A percentile compares a stretch with the other conserved stretches of the same genome.
Conservation (phyloP, 306 rosid genomes). For the Vigna unguiculata region DNA sequence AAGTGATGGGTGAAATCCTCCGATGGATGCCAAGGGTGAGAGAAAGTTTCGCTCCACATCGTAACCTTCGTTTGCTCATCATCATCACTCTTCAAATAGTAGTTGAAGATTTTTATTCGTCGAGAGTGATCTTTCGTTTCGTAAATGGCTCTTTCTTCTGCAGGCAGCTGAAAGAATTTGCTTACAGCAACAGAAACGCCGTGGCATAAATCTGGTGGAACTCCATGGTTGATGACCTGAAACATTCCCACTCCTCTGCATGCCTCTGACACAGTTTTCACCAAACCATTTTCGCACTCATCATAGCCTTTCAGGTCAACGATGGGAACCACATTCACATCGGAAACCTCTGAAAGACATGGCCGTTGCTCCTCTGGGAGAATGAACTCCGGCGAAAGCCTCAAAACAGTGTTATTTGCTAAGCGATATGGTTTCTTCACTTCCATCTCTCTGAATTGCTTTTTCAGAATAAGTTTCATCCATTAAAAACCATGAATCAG, state of each 20-base stretch:
- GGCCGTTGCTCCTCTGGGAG: slow-evolving; percentile 52
- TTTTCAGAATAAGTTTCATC: not conserved
- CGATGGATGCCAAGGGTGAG: slow-evolving; percentile 50
- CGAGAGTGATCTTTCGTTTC: slow-evolving; percentile 41
- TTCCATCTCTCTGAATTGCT: not conserved
- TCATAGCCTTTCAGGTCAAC: slow-evolving; percentile 44
- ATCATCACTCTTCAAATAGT: slow-evolving; percentile 37
- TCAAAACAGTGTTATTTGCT: slow-evolving; percentile 40
- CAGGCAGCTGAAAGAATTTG: no score
- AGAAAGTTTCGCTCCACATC: slow-evolving; percentile 59
- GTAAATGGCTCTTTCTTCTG: no score
- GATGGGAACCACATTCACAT: slow-evolving; percentile 44
- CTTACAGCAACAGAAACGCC: no score
- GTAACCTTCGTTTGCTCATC: slow-evolving; percentile 34
- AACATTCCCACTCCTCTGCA: slow-evolving; percentile 50
- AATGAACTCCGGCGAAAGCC: slow-evolving; percentile 46
- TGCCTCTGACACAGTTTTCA: slow-evolving; percentile 46
- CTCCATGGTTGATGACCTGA: slow-evolving; percentile 55
- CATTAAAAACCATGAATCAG: no score
- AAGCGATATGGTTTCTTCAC: slow-evolving; percentile 41
- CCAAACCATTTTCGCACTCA: not conserved
- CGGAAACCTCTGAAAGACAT: slow-evolving; percentile 44
- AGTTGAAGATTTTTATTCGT: slow-evolving; percentile 46
- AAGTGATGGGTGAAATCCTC: slow-evolving; percentile 43
- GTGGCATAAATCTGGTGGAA: slow-evolving; percentile 44